Percentiles rank a stretch among this genome's conserved stretches.
These are phyloP conservation scores for Paramecium primaurelia DNA, from an alignment of 73 alveolate genomes.

Conservation along the genomic window DNA sequence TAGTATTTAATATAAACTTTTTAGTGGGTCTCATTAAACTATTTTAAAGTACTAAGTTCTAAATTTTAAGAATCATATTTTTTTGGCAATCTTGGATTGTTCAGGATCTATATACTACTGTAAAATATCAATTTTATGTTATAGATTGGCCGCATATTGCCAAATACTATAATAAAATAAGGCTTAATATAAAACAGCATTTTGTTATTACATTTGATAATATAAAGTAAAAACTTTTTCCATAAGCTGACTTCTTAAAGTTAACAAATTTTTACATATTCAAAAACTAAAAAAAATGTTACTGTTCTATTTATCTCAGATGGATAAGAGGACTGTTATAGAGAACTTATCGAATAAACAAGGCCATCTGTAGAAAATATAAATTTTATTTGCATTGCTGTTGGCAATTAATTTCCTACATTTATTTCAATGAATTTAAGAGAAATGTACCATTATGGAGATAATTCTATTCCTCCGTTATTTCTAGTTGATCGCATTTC, in stretches of 20 bases:
- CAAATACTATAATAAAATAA: not conserved
- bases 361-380: not conserved
- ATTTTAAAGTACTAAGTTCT: not conserved
- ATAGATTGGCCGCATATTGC: not conserved
- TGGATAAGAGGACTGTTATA: constrained; percentile 25
- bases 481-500: constrained; percentile 45
- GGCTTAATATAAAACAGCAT: not conserved
- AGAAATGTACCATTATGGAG: constrained; percentile 58
- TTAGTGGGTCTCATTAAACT: not conserved
- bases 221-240: not conserved
- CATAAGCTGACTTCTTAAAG: not conserved
- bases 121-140: not conserved
- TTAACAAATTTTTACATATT: not conserved
- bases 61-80: not conserved
- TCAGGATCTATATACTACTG: constrained; percentile 46
- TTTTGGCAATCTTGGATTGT: constrained; percentile 37
- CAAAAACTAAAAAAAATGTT: not conserved
- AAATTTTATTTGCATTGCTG: constrained; percentile 55
- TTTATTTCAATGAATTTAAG: constrained; percentile 53
- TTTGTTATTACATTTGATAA: not conserved
- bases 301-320: constrained; percentile 47
- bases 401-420: constrained; percentile 55
- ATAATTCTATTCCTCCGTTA: constrained; percentile 40
- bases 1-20: not conserved
- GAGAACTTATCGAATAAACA: not conserved